A percentile compares a stretch with the other conserved stretches of the same genome.
These are phyloP conservation scores for Trichoderma asperellum DNA, from an alignment of 2,329 filamentous ascomycete species.

Conservation along the genomic window DNA sequence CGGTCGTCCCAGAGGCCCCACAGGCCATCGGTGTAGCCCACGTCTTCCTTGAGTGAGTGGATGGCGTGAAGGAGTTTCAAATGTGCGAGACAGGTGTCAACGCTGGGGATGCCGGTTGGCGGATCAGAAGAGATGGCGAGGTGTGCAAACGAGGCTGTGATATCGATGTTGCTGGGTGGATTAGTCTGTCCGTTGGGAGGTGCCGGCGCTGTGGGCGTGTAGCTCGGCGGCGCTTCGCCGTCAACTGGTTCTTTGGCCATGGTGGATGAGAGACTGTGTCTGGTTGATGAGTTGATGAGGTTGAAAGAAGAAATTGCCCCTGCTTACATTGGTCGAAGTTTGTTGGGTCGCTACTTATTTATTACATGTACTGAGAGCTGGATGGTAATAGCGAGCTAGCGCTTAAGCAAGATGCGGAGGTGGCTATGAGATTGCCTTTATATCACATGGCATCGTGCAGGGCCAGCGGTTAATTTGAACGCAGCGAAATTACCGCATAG, in stretches of 20 bases:
- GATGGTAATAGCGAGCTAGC: background rate
- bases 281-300: background rate
- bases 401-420: background rate
- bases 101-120: background rate
- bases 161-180: constrained; percentile 4
- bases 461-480: background rate
- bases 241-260: background rate
- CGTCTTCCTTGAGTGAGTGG: constrained; percentile 66
- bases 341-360: background rate
- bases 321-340: background rate
- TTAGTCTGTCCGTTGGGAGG: background rate
- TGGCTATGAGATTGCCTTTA: background rate
- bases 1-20: constrained; percentile 63
- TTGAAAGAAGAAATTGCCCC: background rate
- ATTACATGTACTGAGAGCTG: background rate
- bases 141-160: constrained; percentile 15
- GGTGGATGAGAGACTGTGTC: background rate
- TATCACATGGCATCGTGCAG: background rate
- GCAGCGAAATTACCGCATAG: background rate
- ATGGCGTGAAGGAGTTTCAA: constrained; percentile 73
- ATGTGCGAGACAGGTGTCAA: constrained; percentile 69
- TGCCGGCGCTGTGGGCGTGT: background rate
- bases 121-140: constrained; percentile 16
- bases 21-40: constrained; percentile 69
- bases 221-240: constrained; percentile 12